Evolutionary conservation across 2,329 filamentous ascomycete genomes (phyloP).

Genomic region (Corniculantispora saksenae): DNA sequence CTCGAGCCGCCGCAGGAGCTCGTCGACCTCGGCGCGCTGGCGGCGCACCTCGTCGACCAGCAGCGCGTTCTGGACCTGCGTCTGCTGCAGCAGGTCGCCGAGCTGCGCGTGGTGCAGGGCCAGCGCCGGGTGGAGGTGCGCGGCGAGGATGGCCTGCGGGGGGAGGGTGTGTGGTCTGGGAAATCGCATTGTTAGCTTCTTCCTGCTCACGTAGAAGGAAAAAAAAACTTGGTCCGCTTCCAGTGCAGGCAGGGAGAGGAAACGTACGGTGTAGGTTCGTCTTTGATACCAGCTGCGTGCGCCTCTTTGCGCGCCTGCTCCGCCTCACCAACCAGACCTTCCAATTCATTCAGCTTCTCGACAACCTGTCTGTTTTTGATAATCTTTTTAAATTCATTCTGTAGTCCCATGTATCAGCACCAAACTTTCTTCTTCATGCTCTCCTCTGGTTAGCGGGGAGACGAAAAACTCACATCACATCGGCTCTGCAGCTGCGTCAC

Average conservation of each 20-base stretch:
- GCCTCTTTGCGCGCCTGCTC: slow-evolving; percentile 37
- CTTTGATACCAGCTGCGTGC: slow-evolving; percentile 22
- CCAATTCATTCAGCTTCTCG: slow-evolving; percentile 59
- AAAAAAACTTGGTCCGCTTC: too few relatives aligned
- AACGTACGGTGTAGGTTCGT: slow-evolving; percentile 49
- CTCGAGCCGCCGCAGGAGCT: slow-evolving; percentile 52
- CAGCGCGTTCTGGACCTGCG: slow-evolving; percentile 57
- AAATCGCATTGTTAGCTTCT: not conserved
- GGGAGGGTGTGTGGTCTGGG: slow-evolving; percentile 58
- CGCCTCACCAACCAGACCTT: slow-evolving; percentile 56
- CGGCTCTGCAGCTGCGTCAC: slow-evolving; percentile 55
- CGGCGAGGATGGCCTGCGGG: slow-evolving; percentile 51
- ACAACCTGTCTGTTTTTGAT: slow-evolving; percentile 54
- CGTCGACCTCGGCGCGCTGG: slow-evolving; percentile 58
- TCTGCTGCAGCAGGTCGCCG: slow-evolving; percentile 57
- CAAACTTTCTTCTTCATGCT: too few relatives aligned
- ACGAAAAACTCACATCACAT: slow-evolving; percentile 47
- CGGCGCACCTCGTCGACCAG: slow-evolving; percentile 52
- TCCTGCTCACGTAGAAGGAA: too few relatives aligned
- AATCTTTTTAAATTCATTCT: slow-evolving; percentile 60
- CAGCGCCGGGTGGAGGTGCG: slow-evolving; percentile 57
- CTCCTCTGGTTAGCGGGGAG: too few relatives aligned
- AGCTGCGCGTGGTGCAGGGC: slow-evolving; percentile 56
- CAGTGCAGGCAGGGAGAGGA: not conserved
- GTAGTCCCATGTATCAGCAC: not conserved